These are phyloP conservation scores for Sphaerobolus stellatus DNA, from an alignment of 1,284 basidiomycete species.

Conservation along the genomic window DNA sequence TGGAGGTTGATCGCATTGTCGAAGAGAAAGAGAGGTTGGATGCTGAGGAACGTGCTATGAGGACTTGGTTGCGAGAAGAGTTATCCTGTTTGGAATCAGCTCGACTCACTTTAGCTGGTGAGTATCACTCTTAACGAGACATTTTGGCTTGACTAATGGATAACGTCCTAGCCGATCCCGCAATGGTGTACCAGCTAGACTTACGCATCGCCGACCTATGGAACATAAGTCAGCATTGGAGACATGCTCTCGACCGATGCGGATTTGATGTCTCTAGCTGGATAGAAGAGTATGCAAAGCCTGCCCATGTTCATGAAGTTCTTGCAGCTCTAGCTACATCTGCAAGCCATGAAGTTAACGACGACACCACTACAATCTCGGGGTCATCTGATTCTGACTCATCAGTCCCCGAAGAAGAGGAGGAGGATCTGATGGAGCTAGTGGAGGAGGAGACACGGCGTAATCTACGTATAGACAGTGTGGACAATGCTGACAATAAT, in stretches of 20 bases:
- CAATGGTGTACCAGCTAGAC: background rate
- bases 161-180: background rate
- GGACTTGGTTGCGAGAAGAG: background rate
- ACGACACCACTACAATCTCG: too few relatives aligned
- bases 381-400: too few relatives aligned
- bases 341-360: too few relatives aligned
- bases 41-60: background rate
- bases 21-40: background rate
- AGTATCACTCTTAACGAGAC: background rate
- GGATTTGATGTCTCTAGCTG: too few relatives aligned
- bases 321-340: too few relatives aligned
- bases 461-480: too few relatives aligned
- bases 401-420: too few relatives aligned
- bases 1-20: background rate
- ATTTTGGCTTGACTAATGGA: background rate
- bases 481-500: too few relatives aligned
- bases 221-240: conserved; percentile 1
- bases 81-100: background rate
- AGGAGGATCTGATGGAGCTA: too few relatives aligned
- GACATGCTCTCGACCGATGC: background rate
- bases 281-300: too few relatives aligned
- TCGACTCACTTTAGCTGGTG: background rate
- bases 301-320: too few relatives aligned
- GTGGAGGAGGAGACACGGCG: too few relatives aligned
- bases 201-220: background rate